Conservation (phyloP, 306 rosid genomes). For the Nissolia schottii region DNA sequence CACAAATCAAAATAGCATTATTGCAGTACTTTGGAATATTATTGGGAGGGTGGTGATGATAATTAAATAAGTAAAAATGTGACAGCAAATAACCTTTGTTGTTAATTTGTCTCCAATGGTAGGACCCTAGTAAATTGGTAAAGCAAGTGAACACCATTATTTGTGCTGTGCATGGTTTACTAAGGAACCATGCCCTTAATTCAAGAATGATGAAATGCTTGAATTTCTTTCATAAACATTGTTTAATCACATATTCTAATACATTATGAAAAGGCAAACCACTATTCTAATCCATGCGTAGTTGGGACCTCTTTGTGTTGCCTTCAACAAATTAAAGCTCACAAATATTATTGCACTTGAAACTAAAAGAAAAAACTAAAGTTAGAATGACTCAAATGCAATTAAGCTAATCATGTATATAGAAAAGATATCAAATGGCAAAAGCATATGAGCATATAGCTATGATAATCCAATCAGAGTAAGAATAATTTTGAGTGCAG, state of each 20-base stretch:
- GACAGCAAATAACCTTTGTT: background rate
- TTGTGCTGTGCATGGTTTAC: conserved; percentile 22
- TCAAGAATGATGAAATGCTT: conserved; percentile 7
- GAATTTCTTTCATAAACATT: background rate
- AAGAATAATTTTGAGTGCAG: background rate
- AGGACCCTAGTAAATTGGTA: conserved; percentile 15
- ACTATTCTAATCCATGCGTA: background rate
- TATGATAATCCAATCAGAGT: conserved; percentile 42
- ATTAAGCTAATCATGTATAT: background rate
- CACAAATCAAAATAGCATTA: conserved; percentile 16
- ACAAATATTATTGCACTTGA: background rate
- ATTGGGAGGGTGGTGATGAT: background rate
- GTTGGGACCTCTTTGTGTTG: background rate
- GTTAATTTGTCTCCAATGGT: background rate
- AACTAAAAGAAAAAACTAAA: background rate
- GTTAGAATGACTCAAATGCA: background rate
- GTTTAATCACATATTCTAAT: background rate
- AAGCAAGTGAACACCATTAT: conserved; percentile 5
- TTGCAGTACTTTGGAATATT: background rate
- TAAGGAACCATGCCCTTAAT: conserved; percentile 4
- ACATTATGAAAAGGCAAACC: background rate
- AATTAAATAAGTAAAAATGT: background rate
- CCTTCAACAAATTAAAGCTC: background rate
- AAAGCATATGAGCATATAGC: background rate
- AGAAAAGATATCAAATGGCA: background rate